Base-by-base conservation (phyloP, 2,329 filamentous ascomycete species). In the Cercospora brassicicola region DNA sequence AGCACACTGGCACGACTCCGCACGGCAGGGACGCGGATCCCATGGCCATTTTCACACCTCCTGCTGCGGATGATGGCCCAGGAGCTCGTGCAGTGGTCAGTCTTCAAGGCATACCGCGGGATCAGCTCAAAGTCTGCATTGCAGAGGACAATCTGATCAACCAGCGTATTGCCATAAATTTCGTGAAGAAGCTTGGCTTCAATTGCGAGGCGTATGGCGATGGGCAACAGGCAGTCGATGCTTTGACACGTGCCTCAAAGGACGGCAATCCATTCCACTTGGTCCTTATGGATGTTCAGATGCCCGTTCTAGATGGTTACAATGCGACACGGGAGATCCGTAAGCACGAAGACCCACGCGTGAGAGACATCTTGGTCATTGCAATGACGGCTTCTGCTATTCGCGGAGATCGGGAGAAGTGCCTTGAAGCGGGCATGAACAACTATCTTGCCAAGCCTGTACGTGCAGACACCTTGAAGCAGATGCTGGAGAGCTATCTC, bases 341-440 rank as follows among this genome's bases (percentile, higher is more conserved):
- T 9, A 88, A 88, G 73, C 93, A 97, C 78, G 79, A 87, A 0
- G 87, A 93, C 67, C 90, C 93, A 39, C 86, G 87, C 7, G 92
- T 98, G 10, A 86, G 92, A 62, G 89, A 92, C 71, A 88, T 96
- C 1, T 84, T 97, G n/a, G 91, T 98, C 59, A 97, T 98, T 74
- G 94, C 94, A 64, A 97, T 98, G 94, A 98, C 94, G 0, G 94
- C 94, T 0, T 94, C 90, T 28, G 94, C 94, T 2, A 98, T 98
- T 69, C 91, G 95, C 77, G 94, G 94, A 18, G 94, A 98, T 77
- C 86, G 94, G 59, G 94, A 98, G 78, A 97, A 96, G 81, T 97
- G 94, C 74, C 83, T 97, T n/a, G 92, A 93, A 60, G 92, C 93
- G 1, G 94, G 94, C 55, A 98, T 98, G 94, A 97, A 97, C 79